Base-by-base conservation (phyloP, 1,139 yeast genomes). In the Geotrichum histeridarum region DNA sequence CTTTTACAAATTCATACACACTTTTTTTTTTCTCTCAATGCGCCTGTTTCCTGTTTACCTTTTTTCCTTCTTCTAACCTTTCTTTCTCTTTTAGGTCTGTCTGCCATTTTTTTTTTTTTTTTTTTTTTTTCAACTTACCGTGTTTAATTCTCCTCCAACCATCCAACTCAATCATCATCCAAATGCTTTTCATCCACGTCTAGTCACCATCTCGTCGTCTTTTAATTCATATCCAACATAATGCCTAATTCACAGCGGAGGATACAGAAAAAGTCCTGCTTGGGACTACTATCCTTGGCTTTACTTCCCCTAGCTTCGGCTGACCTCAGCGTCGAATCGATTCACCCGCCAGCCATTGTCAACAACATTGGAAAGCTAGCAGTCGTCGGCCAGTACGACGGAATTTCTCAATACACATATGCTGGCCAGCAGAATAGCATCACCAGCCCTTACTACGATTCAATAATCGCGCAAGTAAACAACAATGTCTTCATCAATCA, bases 351-450 rank as follows among this genome's bases (percentile, higher is more conserved):
- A 1, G 48, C 59, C 18, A 58, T 70, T 50, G 57, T 61, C 18
- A 57, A 56, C 30, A 51, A 58, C 22, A 59, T 71, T n/a, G 77
- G 77, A 8, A 59, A 73, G 54, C 70, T 88, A 48, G 83, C 85
- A 6, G 62, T 87, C 15, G 75, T 85, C 51, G 96, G 96, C 8
- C 71, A 76, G 42, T 85, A 80, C 62, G 78, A 80, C 56, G 82
- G 84, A 14, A 66, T 85, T 35, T 79, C 93, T 1, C 72, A 76
- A 52, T 84, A 84, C 68, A 65, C 74, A 39, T 81, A 77, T 61
- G 64, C 68, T 33, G 86, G 87, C 54, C 83, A 77, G 55, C 68
- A 67, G 64, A 17, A 61, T 57, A 18, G 17, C 18, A 31, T 33
- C 27, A 42, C 60, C 9, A 50, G 58, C 51, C 57, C 56, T 14